Evolutionary conservation across 192 early-diverging fungal genomes (phyloP).

Genomic region (Backusella australiensis): DNA sequence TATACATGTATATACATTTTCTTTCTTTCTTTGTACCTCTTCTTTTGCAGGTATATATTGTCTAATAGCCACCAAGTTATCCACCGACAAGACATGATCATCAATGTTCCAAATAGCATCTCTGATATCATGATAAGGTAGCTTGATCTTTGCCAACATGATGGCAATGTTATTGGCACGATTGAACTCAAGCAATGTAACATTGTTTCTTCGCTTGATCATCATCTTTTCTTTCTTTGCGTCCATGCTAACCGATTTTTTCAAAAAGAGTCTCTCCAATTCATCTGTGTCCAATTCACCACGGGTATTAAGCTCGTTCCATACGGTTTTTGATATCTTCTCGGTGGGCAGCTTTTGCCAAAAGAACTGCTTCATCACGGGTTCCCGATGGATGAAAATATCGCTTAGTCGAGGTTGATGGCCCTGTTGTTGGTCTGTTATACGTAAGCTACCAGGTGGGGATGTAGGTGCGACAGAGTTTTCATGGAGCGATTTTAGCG

Average conservation of each 20-base stretch:
- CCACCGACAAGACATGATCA: conserved; percentile 48
- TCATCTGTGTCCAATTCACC: conserved; percentile 39
- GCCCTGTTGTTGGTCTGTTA: background rate
- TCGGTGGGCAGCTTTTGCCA: conserved; percentile 51
- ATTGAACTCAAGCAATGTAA: conserved; percentile 47
- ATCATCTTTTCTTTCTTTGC: conserved; percentile 20
- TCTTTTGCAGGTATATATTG: conserved; percentile 53
- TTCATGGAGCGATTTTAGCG: conserved; percentile 31
- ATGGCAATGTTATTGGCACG: conserved; percentile 61
- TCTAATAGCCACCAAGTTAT: conserved; percentile 49
- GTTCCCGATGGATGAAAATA: background rate
- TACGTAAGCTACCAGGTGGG: background rate
- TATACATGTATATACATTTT: background rate
- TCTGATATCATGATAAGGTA: conserved; percentile 50
- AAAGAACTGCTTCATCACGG: conserved; percentile 41
- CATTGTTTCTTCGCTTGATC: conserved; percentile 34
- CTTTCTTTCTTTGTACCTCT: conserved; percentile 32
- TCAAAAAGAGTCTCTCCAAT: conserved; percentile 48
- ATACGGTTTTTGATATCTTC: conserved; percentile 45
- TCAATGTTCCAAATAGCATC: conserved; percentile 50
- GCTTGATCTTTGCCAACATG: conserved; percentile 51
- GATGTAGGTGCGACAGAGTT: background rate
- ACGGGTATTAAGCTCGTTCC: conserved; percentile 39
- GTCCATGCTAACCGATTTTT: conserved; percentile 24
- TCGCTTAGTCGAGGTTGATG: background rate